Conservation (phyloP, 2,329 filamentous ascomycete genomes). For the Davidsoniella eucalypti region DNA sequence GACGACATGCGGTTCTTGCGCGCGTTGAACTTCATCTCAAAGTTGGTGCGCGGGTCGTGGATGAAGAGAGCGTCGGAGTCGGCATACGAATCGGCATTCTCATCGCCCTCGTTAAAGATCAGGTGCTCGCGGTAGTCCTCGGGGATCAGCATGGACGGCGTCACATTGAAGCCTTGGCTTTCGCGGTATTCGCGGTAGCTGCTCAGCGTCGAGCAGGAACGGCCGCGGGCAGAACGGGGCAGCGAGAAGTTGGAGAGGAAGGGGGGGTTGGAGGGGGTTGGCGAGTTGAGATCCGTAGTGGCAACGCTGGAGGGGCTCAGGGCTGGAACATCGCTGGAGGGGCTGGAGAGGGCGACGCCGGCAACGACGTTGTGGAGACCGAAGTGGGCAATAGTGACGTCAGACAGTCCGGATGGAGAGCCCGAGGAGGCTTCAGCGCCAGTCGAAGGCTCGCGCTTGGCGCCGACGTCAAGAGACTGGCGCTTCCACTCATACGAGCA, state of each 20-base stretch:
- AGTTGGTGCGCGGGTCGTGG: constrained; percentile 14
- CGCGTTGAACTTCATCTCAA: constrained; percentile 10
- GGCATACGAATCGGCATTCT: constrained; percentile 11
- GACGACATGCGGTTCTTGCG: constrained; percentile 14
- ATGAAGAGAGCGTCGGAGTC: constrained; percentile 13
- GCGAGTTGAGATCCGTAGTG: constrained; percentile 25
- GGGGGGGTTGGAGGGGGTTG: constrained; percentile 26
- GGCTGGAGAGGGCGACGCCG: constrained; percentile 7
- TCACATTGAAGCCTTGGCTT: constrained; percentile 41
- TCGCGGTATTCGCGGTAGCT: constrained; percentile 36
- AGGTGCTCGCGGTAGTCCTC: constrained; percentile 29
- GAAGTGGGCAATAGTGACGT: constrained; percentile 19
- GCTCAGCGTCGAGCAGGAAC: constrained; percentile 30
- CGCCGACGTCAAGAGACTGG: constrained; percentile 30
- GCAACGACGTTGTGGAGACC: constrained; percentile 12
- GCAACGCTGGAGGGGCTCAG: constrained; percentile 32
- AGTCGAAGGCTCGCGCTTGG: constrained; percentile 13
- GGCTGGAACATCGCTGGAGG: constrained; percentile 26
- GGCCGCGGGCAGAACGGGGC: constrained; percentile 25
- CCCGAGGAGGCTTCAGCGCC: constrained; percentile 1
- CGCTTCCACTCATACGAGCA: constrained; percentile 51
- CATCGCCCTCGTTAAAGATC: constrained; percentile 10
- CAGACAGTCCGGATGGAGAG: not conserved
- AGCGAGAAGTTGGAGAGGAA: constrained; percentile 35
- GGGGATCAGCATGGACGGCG: constrained; percentile 46